A percentile compares a stretch with the other conserved stretches of the same genome.
These are phyloP conservation scores for Boletus pseudopeckii DNA, from an alignment of 768 basidiomycete genomes.

Conservation along the genomic window DNA sequence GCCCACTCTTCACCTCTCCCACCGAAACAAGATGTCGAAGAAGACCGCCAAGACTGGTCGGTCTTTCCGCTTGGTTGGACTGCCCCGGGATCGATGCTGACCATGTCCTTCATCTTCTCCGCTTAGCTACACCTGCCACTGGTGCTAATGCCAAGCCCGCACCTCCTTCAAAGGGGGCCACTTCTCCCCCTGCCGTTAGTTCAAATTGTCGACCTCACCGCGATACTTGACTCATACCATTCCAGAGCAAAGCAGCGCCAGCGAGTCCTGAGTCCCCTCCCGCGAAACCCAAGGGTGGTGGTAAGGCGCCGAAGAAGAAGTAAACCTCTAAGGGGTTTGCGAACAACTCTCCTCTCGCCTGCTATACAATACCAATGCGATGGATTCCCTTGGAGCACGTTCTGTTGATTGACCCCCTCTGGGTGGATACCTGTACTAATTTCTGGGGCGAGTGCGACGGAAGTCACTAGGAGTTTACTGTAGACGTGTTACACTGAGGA, in stretches of 20 bases:
- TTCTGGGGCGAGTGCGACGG: background rate
- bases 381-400: background rate
- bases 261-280: slow-evolving; percentile 27
- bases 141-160: slow-evolving; percentile 10
- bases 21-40: slow-evolving; percentile 23
- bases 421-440: background rate
- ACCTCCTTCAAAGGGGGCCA: slow-evolving; percentile 20
- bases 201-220: background rate
- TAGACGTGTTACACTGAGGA: slow-evolving; percentile 2
- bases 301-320: slow-evolving; percentile 31
- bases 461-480: background rate
- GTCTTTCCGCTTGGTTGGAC: slow-evolving; percentile 17
- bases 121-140: slow-evolving; percentile 12
- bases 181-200: slow-evolving; percentile 20
- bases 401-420: background rate
- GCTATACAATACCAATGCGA: slow-evolving; percentile 5
- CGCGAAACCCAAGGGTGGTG: slow-evolving; percentile 24
- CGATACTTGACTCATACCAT: background rate
- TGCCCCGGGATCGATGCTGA: slow-evolving; percentile 7
- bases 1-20: background rate
- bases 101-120: slow-evolving; percentile 1
- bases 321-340: slow-evolving; percentile 4
- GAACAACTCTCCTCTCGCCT: background rate
- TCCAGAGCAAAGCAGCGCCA: slow-evolving; percentile 20
- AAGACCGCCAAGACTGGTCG: slow-evolving; percentile 23